Conservation (phyloP, 306 rosid genomes). For the Lablab purpureus region DNA sequence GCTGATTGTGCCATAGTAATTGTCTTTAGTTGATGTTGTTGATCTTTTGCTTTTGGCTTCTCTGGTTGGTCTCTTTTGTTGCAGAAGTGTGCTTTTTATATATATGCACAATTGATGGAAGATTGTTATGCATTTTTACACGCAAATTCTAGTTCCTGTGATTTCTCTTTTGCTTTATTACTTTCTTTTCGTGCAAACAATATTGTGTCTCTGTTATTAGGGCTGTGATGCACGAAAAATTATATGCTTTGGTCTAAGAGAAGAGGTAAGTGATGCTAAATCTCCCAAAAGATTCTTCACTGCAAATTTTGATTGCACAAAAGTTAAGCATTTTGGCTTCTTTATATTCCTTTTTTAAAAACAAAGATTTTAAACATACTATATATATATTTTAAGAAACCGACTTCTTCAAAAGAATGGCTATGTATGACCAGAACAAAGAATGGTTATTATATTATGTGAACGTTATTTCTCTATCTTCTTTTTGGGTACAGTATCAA, state of each 20-base stretch:
- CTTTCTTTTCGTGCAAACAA: slow-evolving; percentile 58
- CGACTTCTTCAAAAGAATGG: not conserved
- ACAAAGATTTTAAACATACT: not conserved
- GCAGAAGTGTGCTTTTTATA: slow-evolving; percentile 47
- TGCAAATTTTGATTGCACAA: not conserved
- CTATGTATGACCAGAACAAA: too few relatives aligned
- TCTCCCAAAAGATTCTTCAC: not conserved
- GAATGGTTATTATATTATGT: too few relatives aligned
- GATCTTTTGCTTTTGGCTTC: slow-evolving; percentile 15
- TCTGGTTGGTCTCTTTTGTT: not conserved
- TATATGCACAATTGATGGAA: slow-evolving; percentile 14
- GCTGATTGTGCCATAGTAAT: slow-evolving; percentile 36
- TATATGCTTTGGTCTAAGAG: slow-evolving; percentile 45
- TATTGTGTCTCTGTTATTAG: slow-evolving; percentile 21
- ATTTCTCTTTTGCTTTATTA: slow-evolving; percentile 43
- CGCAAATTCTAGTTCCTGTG: slow-evolving; percentile 13
- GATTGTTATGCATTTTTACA: slow-evolving; percentile 16
- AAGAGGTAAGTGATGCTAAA: slow-evolving; percentile 23
- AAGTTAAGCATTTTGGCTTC: not conserved
- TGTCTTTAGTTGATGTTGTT: not conserved
- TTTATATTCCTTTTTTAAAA: not conserved
- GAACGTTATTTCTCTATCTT: too few relatives aligned
- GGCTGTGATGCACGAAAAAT: slow-evolving; percentile 35
- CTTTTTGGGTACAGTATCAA: not conserved
- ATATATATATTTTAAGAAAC: not conserved